Evolutionary conservation across 768 basidiomycete species (phyloP).

Genomic region (Hydnomerulius pinastri): DNA sequence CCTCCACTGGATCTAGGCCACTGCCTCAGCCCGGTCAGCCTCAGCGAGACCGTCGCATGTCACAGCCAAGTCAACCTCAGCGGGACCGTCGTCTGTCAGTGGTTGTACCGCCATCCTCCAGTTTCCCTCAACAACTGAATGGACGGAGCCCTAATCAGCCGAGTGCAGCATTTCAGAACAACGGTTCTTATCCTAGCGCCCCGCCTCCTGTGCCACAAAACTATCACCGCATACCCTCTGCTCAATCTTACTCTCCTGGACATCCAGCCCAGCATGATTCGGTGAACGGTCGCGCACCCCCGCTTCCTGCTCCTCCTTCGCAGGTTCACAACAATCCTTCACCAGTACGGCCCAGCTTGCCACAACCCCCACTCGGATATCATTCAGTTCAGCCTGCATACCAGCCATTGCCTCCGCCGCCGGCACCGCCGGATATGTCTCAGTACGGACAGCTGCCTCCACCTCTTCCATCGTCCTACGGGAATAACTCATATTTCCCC

Average conservation of each 20-base stretch:
- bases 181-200: slow-evolving; percentile 17
- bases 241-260: slow-evolving; percentile 16
- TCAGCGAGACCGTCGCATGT: slow-evolving; percentile 32
- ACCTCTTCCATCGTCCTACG: slow-evolving; percentile 22
- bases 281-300: slow-evolving; percentile 16
- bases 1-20: slow-evolving; percentile 28
- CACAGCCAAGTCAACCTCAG: slow-evolving; percentile 32
- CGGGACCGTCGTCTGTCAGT: slow-evolving; percentile 33
- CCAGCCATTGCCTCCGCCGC: slow-evolving; percentile 36
- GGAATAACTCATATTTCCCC: slow-evolving; percentile 36
- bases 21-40: slow-evolving; percentile 33
- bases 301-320: slow-evolving; percentile 29
- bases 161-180: slow-evolving; percentile 15
- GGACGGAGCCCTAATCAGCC: slow-evolving; percentile 5
- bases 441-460: slow-evolving; percentile 28
- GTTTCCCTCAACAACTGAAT: slow-evolving; percentile 30
- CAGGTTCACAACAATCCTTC: slow-evolving; percentile 27
- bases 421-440: slow-evolving; percentile 32
- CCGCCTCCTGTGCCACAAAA: slow-evolving; percentile 32
- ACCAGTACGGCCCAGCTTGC: slow-evolving; percentile 51
- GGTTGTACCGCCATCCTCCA: slow-evolving; percentile 29
- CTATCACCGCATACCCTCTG: slow-evolving; percentile 32
- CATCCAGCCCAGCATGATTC: slow-evolving; percentile 27
- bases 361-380: slow-evolving; percentile 48
- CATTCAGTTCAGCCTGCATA: slow-evolving; percentile 43